These are phyloP conservation scores for Silybum marianum DNA, from an alignment of 129 eudicot genomes.

Conservation along the genomic window DNA sequence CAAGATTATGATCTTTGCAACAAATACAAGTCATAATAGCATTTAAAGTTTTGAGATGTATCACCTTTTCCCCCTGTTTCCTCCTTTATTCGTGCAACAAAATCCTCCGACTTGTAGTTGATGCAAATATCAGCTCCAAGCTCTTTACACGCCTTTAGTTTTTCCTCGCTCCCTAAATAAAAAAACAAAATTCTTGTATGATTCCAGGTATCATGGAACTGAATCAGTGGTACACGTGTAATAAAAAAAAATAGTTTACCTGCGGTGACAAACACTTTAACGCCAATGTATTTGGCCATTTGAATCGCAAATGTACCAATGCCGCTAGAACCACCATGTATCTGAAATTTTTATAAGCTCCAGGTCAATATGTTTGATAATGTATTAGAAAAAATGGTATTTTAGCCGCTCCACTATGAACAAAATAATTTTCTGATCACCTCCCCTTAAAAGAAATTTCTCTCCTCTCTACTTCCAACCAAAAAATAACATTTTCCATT, in stretches of 20 bases:
- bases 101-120: constrained; percentile 94
- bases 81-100: constrained; percentile 91
- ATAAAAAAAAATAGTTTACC: constrained; percentile 37
- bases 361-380: constrained; percentile 1
- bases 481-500: neutral
- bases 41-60: neutral
- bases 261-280: constrained; percentile 90
- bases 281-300: constrained; percentile 72
- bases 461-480: neutral
- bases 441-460: neutral
- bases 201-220: neutral
- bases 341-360: constrained; percentile 45
- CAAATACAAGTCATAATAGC: neutral
- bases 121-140: constrained; percentile 96
- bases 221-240: neutral
- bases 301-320: constrained; percentile 98
- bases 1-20: neutral
- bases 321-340: constrained; percentile 98
- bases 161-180: constrained; percentile 80
- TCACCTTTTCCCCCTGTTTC: constrained; percentile 96
- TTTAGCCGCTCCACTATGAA: neutral
- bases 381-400: neutral
- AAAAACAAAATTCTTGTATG: neutral
- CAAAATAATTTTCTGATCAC: neutral
- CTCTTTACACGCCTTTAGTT: constrained; percentile 78